phyloP scores from a whole-genome alignment of 805 yeast species.

The Sugiyamaella mastotermitis region DNA sequence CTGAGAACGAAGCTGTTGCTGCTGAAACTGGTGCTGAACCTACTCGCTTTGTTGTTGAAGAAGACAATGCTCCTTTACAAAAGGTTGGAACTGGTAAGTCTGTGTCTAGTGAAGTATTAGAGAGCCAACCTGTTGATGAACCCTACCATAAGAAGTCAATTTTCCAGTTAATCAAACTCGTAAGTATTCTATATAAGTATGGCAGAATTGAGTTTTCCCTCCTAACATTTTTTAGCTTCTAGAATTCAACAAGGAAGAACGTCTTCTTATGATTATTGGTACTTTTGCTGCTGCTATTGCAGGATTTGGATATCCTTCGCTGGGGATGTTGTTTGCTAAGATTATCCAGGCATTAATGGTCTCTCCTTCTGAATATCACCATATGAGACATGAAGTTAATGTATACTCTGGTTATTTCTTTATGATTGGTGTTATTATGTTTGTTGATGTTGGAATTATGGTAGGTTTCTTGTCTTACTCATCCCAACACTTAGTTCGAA shows the following conservation, averaged over 20 bases:
- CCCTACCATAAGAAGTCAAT: background rate
- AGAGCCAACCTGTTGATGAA: background rate
- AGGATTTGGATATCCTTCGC: slow-evolving; percentile 35
- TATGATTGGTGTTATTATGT: slow-evolving; percentile 30
- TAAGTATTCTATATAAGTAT: background rate
- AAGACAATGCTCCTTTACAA: slow-evolving; percentile 8
- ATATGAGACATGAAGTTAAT: slow-evolving; percentile 33
- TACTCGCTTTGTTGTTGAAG: slow-evolving; percentile 2
- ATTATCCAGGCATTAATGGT: slow-evolving; percentile 31
- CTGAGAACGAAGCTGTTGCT: slow-evolving; percentile 8
- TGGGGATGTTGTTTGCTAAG: slow-evolving; percentile 34
- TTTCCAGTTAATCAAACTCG: slow-evolving; percentile 6
- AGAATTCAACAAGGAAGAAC: slow-evolving; percentile 24
- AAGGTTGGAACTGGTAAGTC: slow-evolving; percentile 17
- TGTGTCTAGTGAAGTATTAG: slow-evolving; percentile 15
- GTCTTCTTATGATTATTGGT: slow-evolving; percentile 22
- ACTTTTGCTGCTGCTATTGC: slow-evolving; percentile 23
- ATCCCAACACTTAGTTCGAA: slow-evolving; percentile 30
- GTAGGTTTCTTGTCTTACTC: slow-evolving; percentile 23
- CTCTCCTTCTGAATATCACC: slow-evolving; percentile 23
- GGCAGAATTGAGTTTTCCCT: background rate
- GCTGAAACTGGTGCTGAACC: no score
- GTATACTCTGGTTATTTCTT: slow-evolving; percentile 31
- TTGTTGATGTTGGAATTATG: slow-evolving; percentile 22
- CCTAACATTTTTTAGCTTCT: slow-evolving; percentile 5